Percentiles rank a stretch among this genome's conserved stretches.
phyloP scores from a whole-genome alignment of 73 alveolate genomes.

The Paramecium primaurelia region DNA sequence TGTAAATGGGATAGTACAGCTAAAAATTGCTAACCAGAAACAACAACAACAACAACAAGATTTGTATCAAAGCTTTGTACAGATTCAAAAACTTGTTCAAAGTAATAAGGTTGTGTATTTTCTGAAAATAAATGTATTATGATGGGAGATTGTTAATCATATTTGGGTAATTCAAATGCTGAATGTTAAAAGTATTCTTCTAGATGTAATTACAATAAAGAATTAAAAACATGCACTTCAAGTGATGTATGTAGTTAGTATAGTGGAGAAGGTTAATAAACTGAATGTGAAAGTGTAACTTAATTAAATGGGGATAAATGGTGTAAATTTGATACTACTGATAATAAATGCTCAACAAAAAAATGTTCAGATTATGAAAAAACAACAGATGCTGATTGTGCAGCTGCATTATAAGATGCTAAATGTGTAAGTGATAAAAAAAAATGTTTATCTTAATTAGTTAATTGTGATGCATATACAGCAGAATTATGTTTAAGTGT shows the following conservation, averaged over 20 bases:
- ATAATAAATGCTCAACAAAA: not conserved
- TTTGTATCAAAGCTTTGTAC: not conserved
- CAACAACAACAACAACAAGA: not conserved
- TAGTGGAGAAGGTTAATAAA: not conserved
- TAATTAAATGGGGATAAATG: not conserved
- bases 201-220: not conserved
- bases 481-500: not conserved
- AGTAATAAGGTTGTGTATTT: not conserved
- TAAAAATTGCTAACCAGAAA: not conserved
- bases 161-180: not conserved
- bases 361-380: not conserved
- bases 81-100: not conserved
- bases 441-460: not conserved
- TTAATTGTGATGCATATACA: not conserved
- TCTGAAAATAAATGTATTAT: not conserved
- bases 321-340: not conserved
- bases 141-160: not conserved
- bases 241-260: not conserved
- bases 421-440: not conserved
- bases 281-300: not conserved
- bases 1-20: not conserved
- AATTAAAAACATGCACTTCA: not conserved
- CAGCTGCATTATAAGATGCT: not conserved
- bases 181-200: not conserved
- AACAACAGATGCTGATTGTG: conserved; percentile 1